Base-by-base conservation (phyloP, 2,329 filamentous ascomycete species). In the Massarina eburnea region DNA sequence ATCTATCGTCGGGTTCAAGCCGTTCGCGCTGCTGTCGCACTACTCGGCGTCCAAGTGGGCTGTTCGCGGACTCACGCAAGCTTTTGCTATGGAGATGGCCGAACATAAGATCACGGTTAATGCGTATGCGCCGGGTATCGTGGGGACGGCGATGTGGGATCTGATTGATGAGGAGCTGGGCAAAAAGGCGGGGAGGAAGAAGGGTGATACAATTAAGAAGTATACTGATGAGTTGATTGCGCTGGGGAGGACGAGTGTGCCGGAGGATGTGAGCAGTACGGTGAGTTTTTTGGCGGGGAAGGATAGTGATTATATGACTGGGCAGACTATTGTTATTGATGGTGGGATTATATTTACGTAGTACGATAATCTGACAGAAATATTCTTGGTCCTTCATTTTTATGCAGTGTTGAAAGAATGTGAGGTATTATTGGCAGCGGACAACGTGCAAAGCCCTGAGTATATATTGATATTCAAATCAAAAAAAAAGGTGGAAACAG, bases 81-180 rank as follows among this genome's bases (percentile, higher is more conserved):
- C 77, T 0, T 85, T 84, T 51, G 84, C 84, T 1, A 81, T 85
- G 76, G 83, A 85, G 51, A 74, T 86, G 67, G 84, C 83, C 0
- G 66, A 70, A 37, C 77, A 87, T 59, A 74, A 80, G 46, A 87
- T 88, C 61, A 86, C 81, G 0, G 83, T 80, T 17, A 88, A 88
- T 54, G 78, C 79, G 0, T 87, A 86, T 56, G 83, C 82, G 0
- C 84, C 84, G 0, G 85, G 85, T 0, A 85, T 88, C 38, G 82
- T 88, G 0, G 82, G 78, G 0, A 86, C 83, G 0, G 72, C 74
- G 0, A 87, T 87, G 83, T 88, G 84, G 84, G 83, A 86, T 36
- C 59, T 81, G 2, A 86, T 88, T 43, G 85, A 87, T 49, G 78
- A 80, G 51, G 78, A 78, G 46, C 51, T 85, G 24, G 80, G 76